phyloP scores from a whole-genome alignment of 176 grass and related monocot species.

The Raddia distichophylla region DNA sequence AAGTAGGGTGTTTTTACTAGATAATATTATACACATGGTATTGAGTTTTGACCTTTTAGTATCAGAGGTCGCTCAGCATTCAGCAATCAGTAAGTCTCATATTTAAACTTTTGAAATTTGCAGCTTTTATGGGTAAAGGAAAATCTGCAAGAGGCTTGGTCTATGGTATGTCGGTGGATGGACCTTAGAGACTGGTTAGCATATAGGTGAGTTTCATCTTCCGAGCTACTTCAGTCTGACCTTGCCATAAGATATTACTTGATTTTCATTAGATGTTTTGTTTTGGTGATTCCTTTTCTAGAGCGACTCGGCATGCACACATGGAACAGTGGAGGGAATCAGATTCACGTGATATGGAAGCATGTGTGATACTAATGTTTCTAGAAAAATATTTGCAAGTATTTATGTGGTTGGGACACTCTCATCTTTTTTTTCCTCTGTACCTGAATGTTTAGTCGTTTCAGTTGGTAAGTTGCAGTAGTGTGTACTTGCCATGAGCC shows the following conservation, averaged over 20 bases:
- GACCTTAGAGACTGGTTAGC: constrained; percentile 98
- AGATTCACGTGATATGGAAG: constrained; percentile 79
- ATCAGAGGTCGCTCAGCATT: not conserved
- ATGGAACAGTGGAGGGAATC: constrained; percentile 71
- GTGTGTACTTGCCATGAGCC: too few relatives aligned
- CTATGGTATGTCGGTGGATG: constrained; percentile 94
- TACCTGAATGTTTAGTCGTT: too few relatives aligned
- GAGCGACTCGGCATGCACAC: constrained; percentile 90
- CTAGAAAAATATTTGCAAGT: too few relatives aligned
- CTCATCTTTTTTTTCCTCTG: too few relatives aligned
- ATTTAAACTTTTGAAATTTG: constrained; percentile 30
- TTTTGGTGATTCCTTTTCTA: constrained; percentile 48
- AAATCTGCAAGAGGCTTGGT: constrained; percentile 93
- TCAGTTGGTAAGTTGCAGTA: too few relatives aligned
- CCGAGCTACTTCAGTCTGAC: constrained; percentile 11
- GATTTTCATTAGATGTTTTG: constrained; percentile 21
- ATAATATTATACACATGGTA: not conserved
- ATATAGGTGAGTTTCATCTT: constrained; percentile 61
- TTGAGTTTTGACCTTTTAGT: not conserved
- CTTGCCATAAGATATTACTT: constrained; percentile 10
- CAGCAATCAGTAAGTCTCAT: constrained; percentile 11
- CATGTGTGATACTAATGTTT: too few relatives aligned
- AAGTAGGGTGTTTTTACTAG: not conserved
- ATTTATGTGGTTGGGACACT: too few relatives aligned
- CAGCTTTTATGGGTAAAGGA: constrained; percentile 98